Evolutionary conservation across 2,329 filamentous ascomycete genomes (phyloP).

Genomic region (Pseudogymnoascus sp.): DNA sequence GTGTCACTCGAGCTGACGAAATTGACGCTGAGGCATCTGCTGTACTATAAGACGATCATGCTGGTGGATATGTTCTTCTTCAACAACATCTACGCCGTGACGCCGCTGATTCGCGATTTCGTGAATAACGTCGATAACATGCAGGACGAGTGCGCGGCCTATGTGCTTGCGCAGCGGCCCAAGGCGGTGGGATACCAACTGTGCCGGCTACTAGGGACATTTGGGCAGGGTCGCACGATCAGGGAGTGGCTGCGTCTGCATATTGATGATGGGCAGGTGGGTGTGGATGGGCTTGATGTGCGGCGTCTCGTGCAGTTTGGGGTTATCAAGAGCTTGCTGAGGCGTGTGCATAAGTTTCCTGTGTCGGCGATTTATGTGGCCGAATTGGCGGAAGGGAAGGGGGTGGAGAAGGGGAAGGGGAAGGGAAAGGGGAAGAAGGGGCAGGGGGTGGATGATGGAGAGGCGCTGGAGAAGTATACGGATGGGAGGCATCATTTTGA

Average conservation of each 20-base stretch:
- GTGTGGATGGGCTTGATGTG: conserved; percentile 74
- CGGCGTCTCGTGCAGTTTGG: conserved; percentile 91
- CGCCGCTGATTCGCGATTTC: conserved; percentile 70
- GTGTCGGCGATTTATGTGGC: conserved; percentile 59
- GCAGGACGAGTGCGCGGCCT: conserved; percentile 80
- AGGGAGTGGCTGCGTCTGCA: conserved; percentile 80
- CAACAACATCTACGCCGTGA: conserved; percentile 79
- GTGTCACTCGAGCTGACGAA: conserved; percentile 81
- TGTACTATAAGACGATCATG: conserved; percentile 87
- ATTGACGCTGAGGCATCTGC: conserved; percentile 77
- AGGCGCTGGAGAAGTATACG: conserved; percentile 55
- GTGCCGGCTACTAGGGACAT: conserved; percentile 76
- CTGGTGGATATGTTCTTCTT: conserved; percentile 96
- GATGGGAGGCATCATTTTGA: conserved; percentile 74
- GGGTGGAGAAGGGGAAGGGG: conserved; percentile 13
- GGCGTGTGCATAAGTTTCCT: conserved; percentile 87
- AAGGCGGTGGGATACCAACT: conserved; percentile 45
- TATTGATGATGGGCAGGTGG: conserved; percentile 54
- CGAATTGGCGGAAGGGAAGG: conserved; percentile 47
- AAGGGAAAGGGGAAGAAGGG: conserved; percentile 26
- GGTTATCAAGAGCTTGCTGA: conserved; percentile 88
- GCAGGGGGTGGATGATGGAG: conserved; percentile 30
- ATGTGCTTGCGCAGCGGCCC: conserved; percentile 52
- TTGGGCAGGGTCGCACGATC: conserved; percentile 75
- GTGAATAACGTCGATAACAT: conserved; percentile 64